Evolutionary conservation across 2,329 filamentous ascomycete species (phyloP).

Genomic region (Sphaerulina vaccinii): DNA sequence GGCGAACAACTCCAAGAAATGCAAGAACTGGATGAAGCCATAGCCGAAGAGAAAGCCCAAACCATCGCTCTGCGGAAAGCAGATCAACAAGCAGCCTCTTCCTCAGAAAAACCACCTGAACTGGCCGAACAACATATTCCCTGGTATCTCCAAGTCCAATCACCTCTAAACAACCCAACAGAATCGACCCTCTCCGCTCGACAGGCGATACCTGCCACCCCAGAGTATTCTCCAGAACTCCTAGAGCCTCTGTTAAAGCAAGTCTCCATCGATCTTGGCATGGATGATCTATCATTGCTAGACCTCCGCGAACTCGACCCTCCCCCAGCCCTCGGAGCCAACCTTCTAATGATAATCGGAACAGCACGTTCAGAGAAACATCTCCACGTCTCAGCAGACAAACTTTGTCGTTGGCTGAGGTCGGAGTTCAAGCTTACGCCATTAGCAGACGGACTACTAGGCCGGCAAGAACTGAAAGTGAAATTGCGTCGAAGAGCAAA

Average conservation of each 20-base stretch:
- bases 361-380: slow-evolving; percentile 92
- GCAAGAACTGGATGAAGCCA: slow-evolving; percentile 11
- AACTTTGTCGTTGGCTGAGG: slow-evolving; percentile 83
- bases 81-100: not conserved
- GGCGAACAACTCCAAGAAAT: slow-evolving; percentile 10
- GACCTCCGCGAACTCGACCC: slow-evolving; percentile 84
- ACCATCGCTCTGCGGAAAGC: slow-evolving; percentile 1
- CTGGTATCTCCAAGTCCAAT: slow-evolving; percentile 78
- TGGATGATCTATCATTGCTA: slow-evolving; percentile 76
- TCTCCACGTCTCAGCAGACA: slow-evolving; percentile 83
- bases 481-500: slow-evolving; percentile 78
- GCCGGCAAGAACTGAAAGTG: slow-evolving; percentile 85
- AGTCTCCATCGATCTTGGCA: slow-evolving; percentile 77
- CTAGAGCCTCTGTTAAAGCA: slow-evolving; percentile 72
- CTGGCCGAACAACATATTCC: slow-evolving; percentile 46
- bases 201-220: slow-evolving; percentile 63
- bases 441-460: slow-evolving; percentile 81
- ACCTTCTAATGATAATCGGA: slow-evolving; percentile 88
- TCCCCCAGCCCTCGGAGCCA: slow-evolving; percentile 80
- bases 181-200: slow-evolving; percentile 49
- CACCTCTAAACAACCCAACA: slow-evolving; percentile 36
- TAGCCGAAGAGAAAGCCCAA: slow-evolving; percentile 1
- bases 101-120: not conserved
- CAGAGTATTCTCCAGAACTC: slow-evolving; percentile 67
- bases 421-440: slow-evolving; percentile 70